These are phyloP conservation scores for Tricholoma terreum DNA, from an alignment of 768 basidiomycete species.

Conservation along the genomic window DNA sequence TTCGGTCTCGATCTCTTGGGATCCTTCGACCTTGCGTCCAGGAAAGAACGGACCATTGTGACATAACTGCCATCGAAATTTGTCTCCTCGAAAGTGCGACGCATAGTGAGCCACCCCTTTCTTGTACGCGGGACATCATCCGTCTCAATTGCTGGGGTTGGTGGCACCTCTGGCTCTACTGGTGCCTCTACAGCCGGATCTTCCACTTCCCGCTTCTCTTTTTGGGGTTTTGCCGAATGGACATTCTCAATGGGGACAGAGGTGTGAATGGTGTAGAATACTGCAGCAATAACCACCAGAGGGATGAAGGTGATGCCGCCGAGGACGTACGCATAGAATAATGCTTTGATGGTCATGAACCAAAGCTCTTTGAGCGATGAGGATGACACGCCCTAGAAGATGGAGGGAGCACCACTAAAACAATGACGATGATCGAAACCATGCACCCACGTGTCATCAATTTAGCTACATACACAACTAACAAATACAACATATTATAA, in stretches of 20 bases:
- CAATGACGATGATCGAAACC: neutral
- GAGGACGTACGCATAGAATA: slow-evolving; percentile 82
- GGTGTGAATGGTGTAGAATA: slow-evolving; percentile 76
- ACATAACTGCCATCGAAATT: slow-evolving; percentile 68
- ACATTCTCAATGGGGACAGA: slow-evolving; percentile 72
- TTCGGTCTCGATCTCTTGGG: slow-evolving; percentile 81
- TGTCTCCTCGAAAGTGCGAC: slow-evolving; percentile 72
- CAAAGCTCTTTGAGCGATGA: neutral
- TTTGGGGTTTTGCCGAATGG: slow-evolving; percentile 42
- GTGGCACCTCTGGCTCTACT: slow-evolving; percentile 26
- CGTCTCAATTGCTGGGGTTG: slow-evolving; percentile 24
- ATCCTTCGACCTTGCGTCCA: slow-evolving; percentile 82
- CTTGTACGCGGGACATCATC: slow-evolving; percentile 64
- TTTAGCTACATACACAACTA: neutral
- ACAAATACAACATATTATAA: neutral
- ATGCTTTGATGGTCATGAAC: slow-evolving; percentile 62
- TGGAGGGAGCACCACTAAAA: neutral
- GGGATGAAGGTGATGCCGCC: slow-evolving; percentile 92
- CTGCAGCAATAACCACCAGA: slow-evolving; percentile 53
- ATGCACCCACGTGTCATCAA: neutral
- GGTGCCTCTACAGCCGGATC: slow-evolving; percentile 26
- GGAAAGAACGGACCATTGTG: slow-evolving; percentile 72
- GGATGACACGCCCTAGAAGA: neutral
- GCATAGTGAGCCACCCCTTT: slow-evolving; percentile 82
- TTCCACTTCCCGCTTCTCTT: slow-evolving; percentile 24